These are phyloP conservation scores for Lentinus tigrinus DNA, from an alignment of 768 basidiomycete species.

Conservation along the genomic window DNA sequence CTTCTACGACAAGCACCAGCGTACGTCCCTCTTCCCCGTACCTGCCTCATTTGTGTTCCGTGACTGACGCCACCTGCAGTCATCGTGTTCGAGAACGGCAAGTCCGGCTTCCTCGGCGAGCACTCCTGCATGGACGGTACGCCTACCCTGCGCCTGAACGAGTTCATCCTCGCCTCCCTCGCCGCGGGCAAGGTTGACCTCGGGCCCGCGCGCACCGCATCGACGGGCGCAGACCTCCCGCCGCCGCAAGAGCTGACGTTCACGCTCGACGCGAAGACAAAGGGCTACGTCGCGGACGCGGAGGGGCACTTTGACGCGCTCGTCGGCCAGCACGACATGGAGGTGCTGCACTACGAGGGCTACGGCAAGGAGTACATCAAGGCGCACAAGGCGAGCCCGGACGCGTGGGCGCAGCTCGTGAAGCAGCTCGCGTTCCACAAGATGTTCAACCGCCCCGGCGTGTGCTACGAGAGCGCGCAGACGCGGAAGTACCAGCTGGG, in stretches of 20 bases:
- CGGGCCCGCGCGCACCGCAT: conserved; percentile 45
- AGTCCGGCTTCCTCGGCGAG: conserved; percentile 89
- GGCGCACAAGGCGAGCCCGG: conserved; percentile 78
- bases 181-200: conserved; percentile 74
- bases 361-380: conserved; percentile 91
- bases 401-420: conserved; percentile 93
- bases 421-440: conserved; percentile 97
- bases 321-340: conserved; percentile 76
- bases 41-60: conserved; percentile 1
- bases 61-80: conserved; percentile 44
- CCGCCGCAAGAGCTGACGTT: conserved; percentile 71
- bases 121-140: conserved; percentile 94
- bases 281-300: conserved; percentile 53
- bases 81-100: conserved; percentile 92
- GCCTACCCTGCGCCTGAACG: conserved; percentile 92
- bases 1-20: conserved; percentile 96
- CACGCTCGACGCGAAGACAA: conserved; percentile 54
- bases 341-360: conserved; percentile 32
- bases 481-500: conserved; percentile 90
- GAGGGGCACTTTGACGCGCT: conserved; percentile 72
- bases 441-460: conserved; percentile 69
- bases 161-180: conserved; percentile 82
- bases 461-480: conserved; percentile 92
- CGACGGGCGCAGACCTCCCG: conserved; percentile 43
- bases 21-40: conserved; percentile 44